Percentiles rank a stretch among this genome's conserved stretches.
Conservation (phyloP, 352 stramenopile species). For the Phytophthora sojae region DNA sequence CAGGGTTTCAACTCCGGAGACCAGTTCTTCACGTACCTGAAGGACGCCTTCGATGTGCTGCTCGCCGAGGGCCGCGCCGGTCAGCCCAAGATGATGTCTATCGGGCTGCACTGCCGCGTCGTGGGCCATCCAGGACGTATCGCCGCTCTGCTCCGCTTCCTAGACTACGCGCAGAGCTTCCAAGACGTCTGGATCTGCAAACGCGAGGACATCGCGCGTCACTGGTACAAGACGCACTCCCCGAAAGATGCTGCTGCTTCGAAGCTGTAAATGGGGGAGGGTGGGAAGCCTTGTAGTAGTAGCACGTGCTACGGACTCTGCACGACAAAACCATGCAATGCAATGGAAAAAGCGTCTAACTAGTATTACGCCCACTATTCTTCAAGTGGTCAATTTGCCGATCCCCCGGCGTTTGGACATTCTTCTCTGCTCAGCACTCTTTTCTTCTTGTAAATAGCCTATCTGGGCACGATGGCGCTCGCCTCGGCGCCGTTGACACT, state of each 20-base stretch:
- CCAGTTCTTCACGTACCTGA: slow-evolving; percentile 95
- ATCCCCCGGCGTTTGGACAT: slow-evolving; percentile 23
- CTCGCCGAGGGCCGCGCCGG: slow-evolving; percentile 91
- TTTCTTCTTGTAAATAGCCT: slow-evolving; percentile 20
- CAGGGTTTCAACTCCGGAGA: slow-evolving; percentile 93
- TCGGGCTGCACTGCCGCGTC: slow-evolving; percentile 94
- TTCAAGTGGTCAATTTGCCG: slow-evolving; percentile 31
- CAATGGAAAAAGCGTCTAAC: slow-evolving; percentile 28
- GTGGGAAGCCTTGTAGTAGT: not conserved
- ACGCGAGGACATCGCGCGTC: slow-evolving; percentile 93
- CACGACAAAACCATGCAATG: not conserved
- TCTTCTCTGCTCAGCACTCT: slow-evolving; percentile 12
- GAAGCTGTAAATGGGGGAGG: slow-evolving; percentile 52
- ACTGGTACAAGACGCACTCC: slow-evolving; percentile 94
- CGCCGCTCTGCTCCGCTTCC: slow-evolving; percentile 91
- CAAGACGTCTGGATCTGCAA: slow-evolving; percentile 95
- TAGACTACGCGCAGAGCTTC: slow-evolving; percentile 93
- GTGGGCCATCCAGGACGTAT: slow-evolving; percentile 91
- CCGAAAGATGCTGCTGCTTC: slow-evolving; percentile 37
- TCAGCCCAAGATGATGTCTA: slow-evolving; percentile 95
- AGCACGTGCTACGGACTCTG: not conserved
- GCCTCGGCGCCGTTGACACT: slow-evolving; percentile 30
- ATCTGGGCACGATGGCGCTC: slow-evolving; percentile 52
- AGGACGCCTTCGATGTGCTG: slow-evolving; percentile 89
- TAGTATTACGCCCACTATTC: slow-evolving; percentile 39